phyloP scores from a whole-genome alignment of 2,329 filamentous ascomycete species.

The Fusarium clavum region DNA sequence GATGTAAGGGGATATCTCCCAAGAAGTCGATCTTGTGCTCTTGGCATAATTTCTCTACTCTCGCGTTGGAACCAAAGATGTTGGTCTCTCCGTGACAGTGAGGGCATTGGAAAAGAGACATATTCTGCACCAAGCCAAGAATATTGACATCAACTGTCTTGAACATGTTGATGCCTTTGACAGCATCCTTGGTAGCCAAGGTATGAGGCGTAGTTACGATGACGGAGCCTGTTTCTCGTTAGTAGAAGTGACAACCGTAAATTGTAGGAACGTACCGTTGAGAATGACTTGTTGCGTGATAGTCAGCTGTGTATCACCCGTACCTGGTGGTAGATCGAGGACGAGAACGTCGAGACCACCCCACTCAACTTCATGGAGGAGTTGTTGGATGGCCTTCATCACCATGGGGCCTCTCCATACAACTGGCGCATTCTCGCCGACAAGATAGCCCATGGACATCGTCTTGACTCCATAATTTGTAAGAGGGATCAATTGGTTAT shows the following conservation, averaged over 20 bases:
- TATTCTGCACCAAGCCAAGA: conserved; percentile 91
- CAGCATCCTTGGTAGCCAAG: conserved; percentile 88
- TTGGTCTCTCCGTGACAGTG: conserved; percentile 79
- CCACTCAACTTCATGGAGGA: conserved; percentile 96
- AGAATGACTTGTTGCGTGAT: conserved; percentile 94
- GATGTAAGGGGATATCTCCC: conserved; percentile 89
- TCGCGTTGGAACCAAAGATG: conserved; percentile 77
- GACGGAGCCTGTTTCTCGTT: conserved; percentile 68
- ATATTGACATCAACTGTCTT: conserved; percentile 83
- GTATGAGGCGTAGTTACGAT: conserved; percentile 96
- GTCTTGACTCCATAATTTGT: conserved; percentile 96
- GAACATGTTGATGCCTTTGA: conserved; percentile 94
- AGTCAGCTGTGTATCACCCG: conserved; percentile 95
- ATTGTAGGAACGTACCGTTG: conserved; percentile 68
- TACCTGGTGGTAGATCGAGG: conserved; percentile 91
- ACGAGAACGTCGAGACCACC: conserved; percentile 88
- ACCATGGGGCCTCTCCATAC: conserved; percentile 98
- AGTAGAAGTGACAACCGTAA: background rate
- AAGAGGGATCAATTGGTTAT: conserved; percentile 85
- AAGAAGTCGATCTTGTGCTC: conserved; percentile 82
- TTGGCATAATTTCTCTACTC: conserved; percentile 75
- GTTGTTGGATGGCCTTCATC: conserved; percentile 95
- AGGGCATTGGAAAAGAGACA: conserved; percentile 86
- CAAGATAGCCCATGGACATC: conserved; percentile 98
- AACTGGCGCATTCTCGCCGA: conserved; percentile 82